Percentiles rank a stretch among this genome's conserved stretches.
Conservation (phyloP, 306 rosid genomes). For the Trifolium dubium region DNA sequence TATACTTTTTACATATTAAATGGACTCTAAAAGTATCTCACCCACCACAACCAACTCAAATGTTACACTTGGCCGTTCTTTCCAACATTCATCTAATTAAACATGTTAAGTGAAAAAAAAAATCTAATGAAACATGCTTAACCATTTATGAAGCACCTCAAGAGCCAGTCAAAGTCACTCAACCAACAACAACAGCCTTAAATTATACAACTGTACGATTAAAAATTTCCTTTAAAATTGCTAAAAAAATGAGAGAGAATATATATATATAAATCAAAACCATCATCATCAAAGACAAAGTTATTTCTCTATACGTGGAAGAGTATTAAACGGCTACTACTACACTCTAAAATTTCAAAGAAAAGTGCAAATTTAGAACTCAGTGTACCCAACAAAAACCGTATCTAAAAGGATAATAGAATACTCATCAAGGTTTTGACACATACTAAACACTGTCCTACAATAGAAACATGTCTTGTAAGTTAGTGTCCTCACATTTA, state of each 20-base stretch:
- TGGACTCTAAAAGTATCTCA: too few species aligned
- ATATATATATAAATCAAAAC: too few species aligned
- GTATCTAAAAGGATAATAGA: constrained; percentile 46
- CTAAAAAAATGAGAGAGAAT: not conserved
- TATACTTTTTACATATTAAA: too few species aligned
- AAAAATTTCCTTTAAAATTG: not conserved
- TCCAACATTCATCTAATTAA: not conserved
- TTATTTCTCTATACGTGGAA: constrained; percentile 48
- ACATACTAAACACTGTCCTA: constrained; percentile 47
- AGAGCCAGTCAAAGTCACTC: not conserved
- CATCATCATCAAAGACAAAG: not conserved
- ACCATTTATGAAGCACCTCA: not conserved
- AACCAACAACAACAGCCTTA: not conserved
- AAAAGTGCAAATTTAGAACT: constrained; percentile 59
- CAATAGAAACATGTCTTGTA: constrained; percentile 24
- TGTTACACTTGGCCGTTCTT: not conserved
- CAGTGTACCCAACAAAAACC: constrained; percentile 50
- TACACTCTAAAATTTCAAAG: not conserved
- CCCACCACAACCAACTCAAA: not conserved
- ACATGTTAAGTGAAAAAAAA: not conserved
- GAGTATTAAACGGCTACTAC: not conserved
- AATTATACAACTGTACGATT: not conserved
- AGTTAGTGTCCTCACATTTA: constrained; percentile 40
- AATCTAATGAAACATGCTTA: not conserved
- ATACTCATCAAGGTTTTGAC: constrained; percentile 49